A percentile compares a stretch with the other conserved stretches of the same genome.
Conservation (phyloP, 805 yeast genomes). For the Spathaspora arborariae region DNA sequence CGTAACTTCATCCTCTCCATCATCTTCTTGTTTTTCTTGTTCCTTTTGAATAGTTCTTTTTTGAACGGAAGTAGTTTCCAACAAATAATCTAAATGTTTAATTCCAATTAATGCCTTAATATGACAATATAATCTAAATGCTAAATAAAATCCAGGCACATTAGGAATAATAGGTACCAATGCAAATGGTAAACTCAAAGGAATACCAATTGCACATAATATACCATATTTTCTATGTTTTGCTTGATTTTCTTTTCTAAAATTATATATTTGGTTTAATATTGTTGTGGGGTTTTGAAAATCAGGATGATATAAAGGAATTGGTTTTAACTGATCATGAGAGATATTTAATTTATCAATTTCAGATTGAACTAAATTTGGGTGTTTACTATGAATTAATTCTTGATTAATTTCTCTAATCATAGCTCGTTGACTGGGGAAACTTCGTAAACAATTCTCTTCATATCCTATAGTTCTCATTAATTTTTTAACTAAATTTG, state of each 20-base stretch:
- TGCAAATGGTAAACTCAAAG: slow-evolving; percentile 77
- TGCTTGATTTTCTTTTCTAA: slow-evolving; percentile 42
- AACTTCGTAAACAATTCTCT: slow-evolving; percentile 68
- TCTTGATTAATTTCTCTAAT: slow-evolving; percentile 43
- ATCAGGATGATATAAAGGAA: slow-evolving; percentile 37
- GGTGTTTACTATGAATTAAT: slow-evolving; percentile 4
- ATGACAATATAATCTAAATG: slow-evolving; percentile 81
- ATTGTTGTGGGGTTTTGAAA: slow-evolving; percentile 30
- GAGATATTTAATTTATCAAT: slow-evolving; percentile 23
- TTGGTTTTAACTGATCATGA: slow-evolving; percentile 30
- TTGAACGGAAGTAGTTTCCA: slow-evolving; percentile 25
- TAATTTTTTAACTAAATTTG: slow-evolving; percentile 46
- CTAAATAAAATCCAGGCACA: slow-evolving; percentile 83
- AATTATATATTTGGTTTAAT: slow-evolving; percentile 36
- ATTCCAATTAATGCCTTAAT: slow-evolving; percentile 76
- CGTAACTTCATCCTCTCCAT: neutral
- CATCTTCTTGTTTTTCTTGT: neutral
- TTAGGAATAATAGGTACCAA: slow-evolving; percentile 85
- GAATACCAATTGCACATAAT: slow-evolving; percentile 57
- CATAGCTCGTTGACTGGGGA: slow-evolving; percentile 67
- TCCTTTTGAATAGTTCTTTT: neutral
- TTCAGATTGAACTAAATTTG: slow-evolving; percentile 22
- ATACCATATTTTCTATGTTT: slow-evolving; percentile 56
- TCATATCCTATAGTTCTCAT: slow-evolving; percentile 72
- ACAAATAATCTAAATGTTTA: slow-evolving; percentile 56